Percentiles rank a stretch among this genome's conserved stretches.
Evolutionary conservation across 2,329 filamentous ascomycete genomes (phyloP).

Genomic region (Fusarium sulawesiense): DNA sequence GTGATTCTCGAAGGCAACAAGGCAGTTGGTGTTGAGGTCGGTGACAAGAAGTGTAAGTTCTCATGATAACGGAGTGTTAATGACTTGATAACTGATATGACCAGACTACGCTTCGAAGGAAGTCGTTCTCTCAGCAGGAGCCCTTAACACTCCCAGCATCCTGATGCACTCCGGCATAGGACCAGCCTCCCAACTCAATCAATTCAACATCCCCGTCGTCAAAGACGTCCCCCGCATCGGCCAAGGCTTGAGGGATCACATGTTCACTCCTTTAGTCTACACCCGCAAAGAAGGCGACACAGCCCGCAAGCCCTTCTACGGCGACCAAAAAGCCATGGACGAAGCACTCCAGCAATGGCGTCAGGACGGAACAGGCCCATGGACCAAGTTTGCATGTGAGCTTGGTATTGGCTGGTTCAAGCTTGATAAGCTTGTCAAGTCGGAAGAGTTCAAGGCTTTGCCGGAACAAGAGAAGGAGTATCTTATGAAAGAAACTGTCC

Average conservation of each 20-base stretch:
- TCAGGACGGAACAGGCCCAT: constrained; percentile 54
- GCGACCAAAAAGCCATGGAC: constrained; percentile 55
- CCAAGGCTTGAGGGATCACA: constrained; percentile 55
- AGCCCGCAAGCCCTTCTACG: constrained; percentile 59
- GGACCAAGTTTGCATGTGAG: constrained; percentile 55
- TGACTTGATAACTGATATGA: no score
- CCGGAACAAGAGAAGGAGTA: constrained; percentile 56
- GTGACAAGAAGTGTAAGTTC: constrained; percentile 36
- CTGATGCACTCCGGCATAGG: constrained; percentile 52
- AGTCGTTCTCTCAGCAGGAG: constrained; percentile 57
- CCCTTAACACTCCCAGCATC: constrained; percentile 56
- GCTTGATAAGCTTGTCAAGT: constrained; percentile 53
- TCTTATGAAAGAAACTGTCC: constrained; percentile 62
- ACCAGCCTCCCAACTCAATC: constrained; percentile 21
- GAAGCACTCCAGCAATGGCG: constrained; percentile 61
- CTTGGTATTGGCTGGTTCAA: constrained; percentile 59
- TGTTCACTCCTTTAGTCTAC: constrained; percentile 53
- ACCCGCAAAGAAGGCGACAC: constrained; percentile 55
- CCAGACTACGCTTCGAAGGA: constrained; percentile 54
- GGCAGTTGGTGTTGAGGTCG: constrained; percentile 33
- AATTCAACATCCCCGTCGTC: constrained; percentile 37
- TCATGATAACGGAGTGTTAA: no score
- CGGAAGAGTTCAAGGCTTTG: constrained; percentile 63
- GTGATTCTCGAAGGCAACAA: constrained; percentile 33
- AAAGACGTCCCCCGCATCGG: constrained; percentile 53